phyloP scores from a whole-genome alignment of 2,329 filamentous ascomycete species.

The Aspergillus floridensis region DNA sequence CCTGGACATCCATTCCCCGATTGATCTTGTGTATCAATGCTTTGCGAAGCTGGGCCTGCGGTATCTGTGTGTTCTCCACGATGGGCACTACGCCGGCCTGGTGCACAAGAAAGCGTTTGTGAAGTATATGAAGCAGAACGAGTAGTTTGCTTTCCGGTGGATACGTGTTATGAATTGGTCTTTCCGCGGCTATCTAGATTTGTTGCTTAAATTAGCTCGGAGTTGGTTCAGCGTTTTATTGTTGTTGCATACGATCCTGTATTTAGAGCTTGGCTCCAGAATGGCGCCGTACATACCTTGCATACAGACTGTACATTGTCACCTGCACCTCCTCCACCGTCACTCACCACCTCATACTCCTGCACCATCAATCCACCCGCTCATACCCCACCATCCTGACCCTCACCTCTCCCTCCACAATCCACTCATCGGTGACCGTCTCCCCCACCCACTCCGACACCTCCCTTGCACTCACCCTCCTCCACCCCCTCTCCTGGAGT shows the following conservation, averaged over 20 bases:
- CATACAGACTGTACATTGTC: not conserved
- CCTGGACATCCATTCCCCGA: slow-evolving; percentile 82
- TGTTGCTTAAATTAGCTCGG: slow-evolving; percentile 8
- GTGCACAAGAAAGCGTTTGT: slow-evolving; percentile 98
- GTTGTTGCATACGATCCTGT: not conserved
- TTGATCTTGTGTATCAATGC: slow-evolving; percentile 94
- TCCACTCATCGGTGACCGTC: slow-evolving; percentile 41
- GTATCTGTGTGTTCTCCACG: slow-evolving; percentile 83
- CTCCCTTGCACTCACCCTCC: slow-evolving; percentile 33
- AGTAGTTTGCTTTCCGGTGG: slow-evolving; percentile 35
- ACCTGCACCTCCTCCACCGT: not conserved
- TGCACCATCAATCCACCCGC: slow-evolving; percentile 22
- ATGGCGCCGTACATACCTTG: not conserved
- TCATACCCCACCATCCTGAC: slow-evolving; percentile 51
- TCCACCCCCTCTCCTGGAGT: slow-evolving; percentile 30
- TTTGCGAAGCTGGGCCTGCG: slow-evolving; percentile 91
- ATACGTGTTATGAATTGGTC: slow-evolving; percentile 2
- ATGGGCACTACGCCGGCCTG: slow-evolving; percentile 85
- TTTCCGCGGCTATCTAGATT: not conserved
- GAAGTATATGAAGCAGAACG: slow-evolving; percentile 83
- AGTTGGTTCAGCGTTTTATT: not conserved
- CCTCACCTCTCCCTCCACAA: slow-evolving; percentile 50
- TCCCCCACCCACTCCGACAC: slow-evolving; percentile 45
- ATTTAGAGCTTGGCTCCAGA: not conserved
- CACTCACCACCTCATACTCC: too few relatives aligned